A percentile compares a stretch with the other conserved stretches of the same genome.
Conservation (phyloP, 495 filamentous ascomycete species). For the Aspergillus hancockii region DNA sequence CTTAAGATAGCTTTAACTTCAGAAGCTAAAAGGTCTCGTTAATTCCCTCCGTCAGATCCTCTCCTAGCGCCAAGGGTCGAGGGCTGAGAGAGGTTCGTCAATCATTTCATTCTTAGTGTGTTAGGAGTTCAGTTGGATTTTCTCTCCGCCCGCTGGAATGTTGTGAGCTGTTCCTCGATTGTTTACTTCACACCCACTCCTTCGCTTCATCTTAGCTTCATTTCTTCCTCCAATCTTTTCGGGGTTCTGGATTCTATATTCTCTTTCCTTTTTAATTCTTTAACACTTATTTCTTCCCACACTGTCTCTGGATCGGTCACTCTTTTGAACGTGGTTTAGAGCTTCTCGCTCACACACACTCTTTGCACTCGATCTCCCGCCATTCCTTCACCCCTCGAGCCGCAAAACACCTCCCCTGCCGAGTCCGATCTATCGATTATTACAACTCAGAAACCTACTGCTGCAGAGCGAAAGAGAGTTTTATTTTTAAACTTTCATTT, state of each 20-base stretch:
- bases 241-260: not conserved
- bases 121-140: not conserved
- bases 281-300: conserved; percentile 5
- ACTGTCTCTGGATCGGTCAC: not conserved
- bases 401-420: not conserved
- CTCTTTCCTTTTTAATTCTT: not conserved
- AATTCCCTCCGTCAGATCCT: conserved; percentile 2
- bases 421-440: not conserved
- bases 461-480: not conserved
- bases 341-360: not conserved
- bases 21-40: conserved; percentile 3
- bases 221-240: conserved; percentile 10
- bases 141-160: conserved; percentile 5
- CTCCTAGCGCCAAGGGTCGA: not conserved
- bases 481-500: not conserved
- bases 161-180: conserved; percentile 1
- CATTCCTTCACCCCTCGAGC: conserved; percentile 7
- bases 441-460: not conserved
- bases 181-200: conserved; percentile 8
- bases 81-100: conserved; percentile 1
- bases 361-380: not conserved
- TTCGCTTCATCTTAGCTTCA: conserved; percentile 1
- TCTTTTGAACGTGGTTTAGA: conserved; percentile 5
- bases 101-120: not conserved
- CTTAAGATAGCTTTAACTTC: conserved; percentile 2